Percentiles rank a stretch among this genome's conserved stretches.
These are phyloP conservation scores for Monosiga brevicollis DNA, from an alignment of 78 protist species.

Conservation along the genomic window DNA sequence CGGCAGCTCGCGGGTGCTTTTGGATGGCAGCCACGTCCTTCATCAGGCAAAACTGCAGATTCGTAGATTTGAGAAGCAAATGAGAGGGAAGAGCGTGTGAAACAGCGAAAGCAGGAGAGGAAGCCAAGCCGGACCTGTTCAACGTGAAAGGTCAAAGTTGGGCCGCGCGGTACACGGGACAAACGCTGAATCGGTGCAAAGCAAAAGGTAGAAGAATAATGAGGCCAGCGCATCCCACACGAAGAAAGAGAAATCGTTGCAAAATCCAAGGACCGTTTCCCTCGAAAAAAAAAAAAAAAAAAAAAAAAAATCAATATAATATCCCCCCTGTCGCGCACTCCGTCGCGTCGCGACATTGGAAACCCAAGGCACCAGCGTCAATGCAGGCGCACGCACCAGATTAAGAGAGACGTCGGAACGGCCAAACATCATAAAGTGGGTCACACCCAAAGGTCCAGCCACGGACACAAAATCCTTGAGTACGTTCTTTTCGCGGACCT, in stretches of 20 bases:
- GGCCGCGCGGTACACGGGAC: constrained; percentile 61
- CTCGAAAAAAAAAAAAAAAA: no score
- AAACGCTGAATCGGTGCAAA: constrained; percentile 6
- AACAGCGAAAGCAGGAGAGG: no score
- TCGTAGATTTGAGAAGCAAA: no score
- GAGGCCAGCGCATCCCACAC: no score
- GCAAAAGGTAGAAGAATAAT: no score
- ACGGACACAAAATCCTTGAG: constrained; percentile 59
- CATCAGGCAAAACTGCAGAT: constrained; percentile 32
- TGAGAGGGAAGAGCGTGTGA: no score
- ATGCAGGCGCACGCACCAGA: constrained; percentile 2
- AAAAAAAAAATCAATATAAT: no score
- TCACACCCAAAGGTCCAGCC: constrained; percentile 60
- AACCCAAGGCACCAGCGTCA: no score
- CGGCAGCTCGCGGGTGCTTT: constrained; percentile 8
- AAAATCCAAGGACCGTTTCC: no score
- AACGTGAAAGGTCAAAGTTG: constrained; percentile 62
- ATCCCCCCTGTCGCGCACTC: no score
- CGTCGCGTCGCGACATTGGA: no score
- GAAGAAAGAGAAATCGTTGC: no score
- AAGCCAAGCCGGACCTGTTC: not conserved
- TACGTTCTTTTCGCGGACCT: constrained; percentile 17
- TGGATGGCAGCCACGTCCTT: constrained; percentile 34
- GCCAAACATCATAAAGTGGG: constrained; percentile 55
- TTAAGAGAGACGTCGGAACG: constrained; percentile 38